phyloP scores from a whole-genome alignment of 495 filamentous ascomycete species.

The Articulospora tetracladia region DNA sequence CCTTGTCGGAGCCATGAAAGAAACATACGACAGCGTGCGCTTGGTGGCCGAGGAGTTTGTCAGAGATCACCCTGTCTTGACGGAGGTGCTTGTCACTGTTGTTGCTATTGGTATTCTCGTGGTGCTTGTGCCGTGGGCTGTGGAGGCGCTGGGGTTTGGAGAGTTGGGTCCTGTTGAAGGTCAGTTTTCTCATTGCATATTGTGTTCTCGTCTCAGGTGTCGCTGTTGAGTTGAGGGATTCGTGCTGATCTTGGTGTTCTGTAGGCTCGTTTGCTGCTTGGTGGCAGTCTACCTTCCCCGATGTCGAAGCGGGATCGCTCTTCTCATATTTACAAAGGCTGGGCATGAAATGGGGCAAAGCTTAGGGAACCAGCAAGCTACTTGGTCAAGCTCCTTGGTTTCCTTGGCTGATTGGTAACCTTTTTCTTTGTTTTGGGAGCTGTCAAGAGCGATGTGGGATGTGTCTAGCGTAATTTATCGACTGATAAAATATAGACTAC shows the following conservation, averaged over 20 bases:
- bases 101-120: constrained; percentile 48
- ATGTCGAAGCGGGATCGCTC: constrained; percentile 43
- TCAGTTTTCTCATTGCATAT: constrained; percentile 8
- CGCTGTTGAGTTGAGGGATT: background rate
- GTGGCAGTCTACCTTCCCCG: constrained; percentile 40
- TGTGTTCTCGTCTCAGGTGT: too few species aligned
- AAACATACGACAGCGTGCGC: background rate
- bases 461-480: too few species aligned
- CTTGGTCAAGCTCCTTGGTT: too few species aligned
- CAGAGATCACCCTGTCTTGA: constrained; percentile 35
- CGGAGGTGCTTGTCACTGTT: constrained; percentile 32
- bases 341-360: constrained; percentile 34
- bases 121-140: constrained; percentile 36
- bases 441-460: too few species aligned
- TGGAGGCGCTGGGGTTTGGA: constrained; percentile 47
- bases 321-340: constrained; percentile 49
- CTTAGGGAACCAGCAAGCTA: too few species aligned
- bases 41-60: constrained; percentile 28
- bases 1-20: background rate
- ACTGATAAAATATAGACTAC: too few species aligned
- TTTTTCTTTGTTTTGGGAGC: too few species aligned
- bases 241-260: background rate
- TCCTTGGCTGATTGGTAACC: too few species aligned
- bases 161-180: constrained; percentile 44
- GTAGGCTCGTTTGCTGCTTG: constrained; percentile 39